phyloP scores from a whole-genome alignment of 1,284 basidiomycete genomes.

The Irpex sp. region DNA sequence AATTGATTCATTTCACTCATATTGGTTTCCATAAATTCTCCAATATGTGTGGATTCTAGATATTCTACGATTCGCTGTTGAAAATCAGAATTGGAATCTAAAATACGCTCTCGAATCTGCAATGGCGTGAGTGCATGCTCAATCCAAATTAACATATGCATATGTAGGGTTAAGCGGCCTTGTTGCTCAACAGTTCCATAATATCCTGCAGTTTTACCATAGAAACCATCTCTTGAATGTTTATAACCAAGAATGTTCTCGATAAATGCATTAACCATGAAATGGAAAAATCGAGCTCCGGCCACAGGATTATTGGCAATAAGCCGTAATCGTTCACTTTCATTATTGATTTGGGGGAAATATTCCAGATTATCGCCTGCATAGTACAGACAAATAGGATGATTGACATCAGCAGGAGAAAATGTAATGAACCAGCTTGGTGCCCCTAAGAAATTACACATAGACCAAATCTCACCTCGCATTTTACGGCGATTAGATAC shows the following conservation, averaged over 20 bases:
- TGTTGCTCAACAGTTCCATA: slow-evolving; percentile 35
- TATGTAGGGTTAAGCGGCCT: slow-evolving; percentile 29
- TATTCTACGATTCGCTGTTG: slow-evolving; percentile 17
- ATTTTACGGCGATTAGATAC: neutral
- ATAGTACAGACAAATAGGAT: neutral
- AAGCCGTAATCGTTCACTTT: slow-evolving; percentile 3
- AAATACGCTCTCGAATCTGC: slow-evolving; percentile 23
- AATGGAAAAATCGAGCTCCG: slow-evolving; percentile 8
- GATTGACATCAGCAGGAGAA: neutral
- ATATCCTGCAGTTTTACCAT: slow-evolving; percentile 26
- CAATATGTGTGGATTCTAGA: neutral
- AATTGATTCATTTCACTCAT: no score
- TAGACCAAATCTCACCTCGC: neutral
- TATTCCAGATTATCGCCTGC: neutral
- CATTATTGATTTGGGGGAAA: neutral
- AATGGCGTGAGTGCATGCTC: slow-evolving; percentile 5
- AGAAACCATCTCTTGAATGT: slow-evolving; percentile 19
- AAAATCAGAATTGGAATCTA: slow-evolving; percentile 21
- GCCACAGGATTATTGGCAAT: slow-evolving; percentile 30
- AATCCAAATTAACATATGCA: slow-evolving; percentile 21
- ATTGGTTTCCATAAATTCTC: neutral
- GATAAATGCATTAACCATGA: slow-evolving; percentile 22
- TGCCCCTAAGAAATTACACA: neutral
- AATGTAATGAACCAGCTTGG: neutral
- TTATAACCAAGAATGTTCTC: slow-evolving; percentile 24